Conservation (phyloP, 805 yeast species). For the Kodamaea jinghongensis region DNA sequence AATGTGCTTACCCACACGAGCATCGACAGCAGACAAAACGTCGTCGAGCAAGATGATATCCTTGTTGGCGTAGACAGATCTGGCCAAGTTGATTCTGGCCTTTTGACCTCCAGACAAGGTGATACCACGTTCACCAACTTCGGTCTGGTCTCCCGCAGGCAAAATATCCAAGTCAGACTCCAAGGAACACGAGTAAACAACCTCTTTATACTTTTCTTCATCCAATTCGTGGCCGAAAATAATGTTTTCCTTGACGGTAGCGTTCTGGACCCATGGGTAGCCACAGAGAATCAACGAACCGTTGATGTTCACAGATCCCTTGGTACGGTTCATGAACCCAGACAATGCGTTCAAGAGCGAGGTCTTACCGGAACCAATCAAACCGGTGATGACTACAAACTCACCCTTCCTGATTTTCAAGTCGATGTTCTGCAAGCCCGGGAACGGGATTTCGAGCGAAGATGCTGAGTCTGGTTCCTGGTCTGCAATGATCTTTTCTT, state of each 20-base stretch:
- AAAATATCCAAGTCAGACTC: conserved; percentile 61
- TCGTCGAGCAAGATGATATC: conserved; percentile 75
- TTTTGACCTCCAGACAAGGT: conserved; percentile 89
- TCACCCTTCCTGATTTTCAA: conserved; percentile 60
- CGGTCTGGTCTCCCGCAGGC: conserved; percentile 74
- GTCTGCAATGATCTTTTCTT: conserved; percentile 3
- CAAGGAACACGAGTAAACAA: conserved; percentile 66
- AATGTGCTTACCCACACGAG: conserved; percentile 79
- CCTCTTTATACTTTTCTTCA: conserved; percentile 47
- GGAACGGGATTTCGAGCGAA: conserved; percentile 20
- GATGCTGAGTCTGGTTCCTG: conserved; percentile 6
- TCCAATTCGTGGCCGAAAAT: conserved; percentile 60
- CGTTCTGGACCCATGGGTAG: conserved; percentile 81
- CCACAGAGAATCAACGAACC: conserved; percentile 59
- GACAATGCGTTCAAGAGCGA: conserved; percentile 68
- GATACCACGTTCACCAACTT: conserved; percentile 83
- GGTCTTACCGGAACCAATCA: conserved; percentile 81
- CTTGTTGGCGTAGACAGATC: conserved; percentile 69
- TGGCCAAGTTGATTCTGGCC: conserved; percentile 74
- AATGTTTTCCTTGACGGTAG: conserved; percentile 73
- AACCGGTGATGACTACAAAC: conserved; percentile 74
- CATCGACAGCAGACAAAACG: conserved; percentile 82
- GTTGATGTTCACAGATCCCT: conserved; percentile 51
- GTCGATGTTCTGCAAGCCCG: conserved; percentile 50
- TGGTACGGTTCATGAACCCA: conserved; percentile 61